Evolutionary conservation across 2,329 filamentous ascomycete species (phyloP), one percentile per base, ranked within the genome.

Genomic region (Passalora sequoiae): DNA sequence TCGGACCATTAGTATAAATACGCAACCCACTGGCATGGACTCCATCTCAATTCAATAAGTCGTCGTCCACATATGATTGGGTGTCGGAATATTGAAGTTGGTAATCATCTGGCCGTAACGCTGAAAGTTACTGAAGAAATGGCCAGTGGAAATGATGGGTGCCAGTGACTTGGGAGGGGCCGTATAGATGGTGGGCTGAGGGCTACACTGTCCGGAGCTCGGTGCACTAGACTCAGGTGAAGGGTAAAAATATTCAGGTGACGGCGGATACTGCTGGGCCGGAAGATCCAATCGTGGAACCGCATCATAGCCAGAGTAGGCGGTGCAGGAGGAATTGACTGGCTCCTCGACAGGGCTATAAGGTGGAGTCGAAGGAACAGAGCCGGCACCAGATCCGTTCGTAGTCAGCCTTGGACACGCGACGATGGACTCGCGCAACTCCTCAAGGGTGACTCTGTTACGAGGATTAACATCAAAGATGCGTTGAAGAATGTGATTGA

Each of bases 401-500:
- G 84, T 94, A 65, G 84, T 94, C 65, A 96, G 88, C 53, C 74
- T 73, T 22, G 82, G 73, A 72, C 89, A 96, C 51, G 80, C 75
- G 58, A 84, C 65, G 63, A 97, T 92, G 62, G 84, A 73, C 54
- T 79, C 74, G 60, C 84, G 81, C 43, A 98, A 77, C 68, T 95
- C 86, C 43, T 80, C 69, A 51, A 98, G 77, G 44, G 82, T 83
- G 61, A 94, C 89, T 65, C 92, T 78, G 64, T 87, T 80, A 59
- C 81, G 76, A 44, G 92, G 89, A 67, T 92, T 83, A 65, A 81
- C 80, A 61, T 91, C 83, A 66, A 98, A 98, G 59, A 97, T 86
- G 60, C 84, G 80, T 55, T 81, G 82, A 58, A 98, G 71, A 53
- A 98, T 94, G 62, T 79, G 75, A 70, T 96, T 89, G 64, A 97